Percentiles rank a stretch among this genome's conserved stretches.
Evolutionary conservation across 352 stramenopile species (phyloP).

Genomic region (Thraustochytrium striatum): DNA sequence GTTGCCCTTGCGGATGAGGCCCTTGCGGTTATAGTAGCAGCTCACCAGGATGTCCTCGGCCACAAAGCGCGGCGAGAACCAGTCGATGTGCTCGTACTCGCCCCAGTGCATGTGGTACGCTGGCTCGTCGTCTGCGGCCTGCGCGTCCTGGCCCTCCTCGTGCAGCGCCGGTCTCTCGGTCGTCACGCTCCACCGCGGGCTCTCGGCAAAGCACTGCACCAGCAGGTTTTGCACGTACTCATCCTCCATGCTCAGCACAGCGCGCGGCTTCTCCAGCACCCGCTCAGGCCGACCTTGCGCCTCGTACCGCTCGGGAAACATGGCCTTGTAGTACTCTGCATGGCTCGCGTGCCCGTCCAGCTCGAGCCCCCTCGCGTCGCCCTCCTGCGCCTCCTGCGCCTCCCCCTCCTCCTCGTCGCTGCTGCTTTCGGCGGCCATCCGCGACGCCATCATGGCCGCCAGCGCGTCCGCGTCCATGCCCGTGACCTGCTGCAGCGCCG

Average conservation of each 20-base stretch:
- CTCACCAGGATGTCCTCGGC: neutral
- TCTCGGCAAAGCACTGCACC: neutral
- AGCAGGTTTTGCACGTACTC: conserved; percentile 43
- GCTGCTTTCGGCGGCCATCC: neutral
- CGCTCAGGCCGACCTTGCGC: neutral
- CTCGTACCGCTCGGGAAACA: conserved; percentile 35
- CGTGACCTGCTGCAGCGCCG: conserved; percentile 21
- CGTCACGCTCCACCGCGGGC: conserved; percentile 7
- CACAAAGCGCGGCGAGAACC: conserved; percentile 13
- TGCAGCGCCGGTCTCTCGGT: neutral
- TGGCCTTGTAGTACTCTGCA: conserved; percentile 24
- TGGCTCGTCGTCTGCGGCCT: neutral
- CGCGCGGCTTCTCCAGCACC: neutral
- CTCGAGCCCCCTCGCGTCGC: too few species aligned
- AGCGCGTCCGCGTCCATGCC: conserved; percentile 5
- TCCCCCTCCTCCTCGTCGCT: conserved; percentile 25
- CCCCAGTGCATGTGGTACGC: conserved; percentile 41
- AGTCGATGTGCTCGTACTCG: conserved; percentile 48
- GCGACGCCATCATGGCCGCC: conserved; percentile 1
- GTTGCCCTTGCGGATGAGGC: conserved; percentile 46
- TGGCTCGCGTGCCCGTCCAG: neutral
- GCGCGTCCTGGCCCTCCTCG: neutral
- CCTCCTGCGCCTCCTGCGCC: neutral
- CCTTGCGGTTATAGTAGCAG: conserved; percentile 51
- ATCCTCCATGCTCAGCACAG: conserved; percentile 37